phyloP scores from a whole-genome alignment of 1,284 basidiomycete species.

The Takashimella tepidaria region DNA sequence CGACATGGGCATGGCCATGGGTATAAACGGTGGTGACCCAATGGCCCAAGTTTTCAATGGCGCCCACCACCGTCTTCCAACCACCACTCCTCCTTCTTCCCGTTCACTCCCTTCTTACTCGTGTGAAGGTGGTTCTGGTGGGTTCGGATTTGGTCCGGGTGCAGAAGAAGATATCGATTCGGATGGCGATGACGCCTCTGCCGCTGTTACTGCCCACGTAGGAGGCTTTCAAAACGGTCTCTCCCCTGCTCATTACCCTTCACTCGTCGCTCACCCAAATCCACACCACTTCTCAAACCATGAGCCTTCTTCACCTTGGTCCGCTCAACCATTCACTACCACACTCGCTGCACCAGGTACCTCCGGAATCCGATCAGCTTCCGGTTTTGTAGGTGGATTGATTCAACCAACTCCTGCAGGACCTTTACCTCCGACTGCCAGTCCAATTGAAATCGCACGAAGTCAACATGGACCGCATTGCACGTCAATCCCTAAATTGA shows the following conservation, averaged over 20 bases:
- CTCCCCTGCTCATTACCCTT: slow-evolving; percentile 7
- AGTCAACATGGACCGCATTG: slow-evolving; percentile 44
- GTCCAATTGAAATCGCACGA: slow-evolving; percentile 33
- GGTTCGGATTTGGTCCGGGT: slow-evolving; percentile 44
- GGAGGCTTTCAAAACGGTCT: background rate
- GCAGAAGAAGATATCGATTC: slow-evolving; percentile 40
- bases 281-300: slow-evolving; percentile 24
- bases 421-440: slow-evolving; percentile 24
- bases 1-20: slow-evolving; percentile 24
- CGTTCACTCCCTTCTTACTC: background rate
- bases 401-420: slow-evolving; percentile 31
- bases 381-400: slow-evolving; percentile 22
- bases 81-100: background rate
- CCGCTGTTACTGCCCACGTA: background rate
- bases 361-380: background rate
- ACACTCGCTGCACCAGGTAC: slow-evolving; percentile 29
- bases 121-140: slow-evolving; percentile 29
- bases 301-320: slow-evolving; percentile 8
- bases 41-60: background rate
- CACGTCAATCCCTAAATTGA: slow-evolving; percentile 41
- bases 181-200: slow-evolving; percentile 9
- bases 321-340: slow-evolving; percentile 40
- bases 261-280: slow-evolving; percentile 25
- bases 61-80: background rate
- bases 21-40: slow-evolving; percentile 5